Evolutionary conservation across 768 basidiomycete genomes (phyloP).

Genomic region (Brasilioporus rufonigricans): DNA sequence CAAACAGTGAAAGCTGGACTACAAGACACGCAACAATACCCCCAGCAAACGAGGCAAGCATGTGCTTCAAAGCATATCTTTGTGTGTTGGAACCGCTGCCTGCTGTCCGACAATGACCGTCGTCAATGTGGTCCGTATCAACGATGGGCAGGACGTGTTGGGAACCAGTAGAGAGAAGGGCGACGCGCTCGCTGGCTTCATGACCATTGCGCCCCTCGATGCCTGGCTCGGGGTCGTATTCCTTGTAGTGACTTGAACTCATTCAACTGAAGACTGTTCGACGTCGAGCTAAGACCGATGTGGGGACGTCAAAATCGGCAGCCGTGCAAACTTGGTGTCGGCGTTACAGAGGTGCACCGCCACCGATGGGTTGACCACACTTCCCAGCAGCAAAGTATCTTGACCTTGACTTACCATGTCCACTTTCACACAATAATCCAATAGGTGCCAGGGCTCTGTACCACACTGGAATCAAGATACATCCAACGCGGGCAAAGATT

Average conservation of each 20-base stretch:
- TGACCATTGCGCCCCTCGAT: constrained; percentile 1
- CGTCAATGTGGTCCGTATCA: constrained; percentile 8
- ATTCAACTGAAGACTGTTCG: not conserved
- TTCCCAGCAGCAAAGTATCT: too few relatives aligned
- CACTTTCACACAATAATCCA: too few relatives aligned
- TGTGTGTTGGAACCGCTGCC: constrained; percentile 16
- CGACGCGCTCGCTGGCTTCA: constrained; percentile 31
- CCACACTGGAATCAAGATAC: too few relatives aligned
- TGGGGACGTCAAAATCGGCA: too few relatives aligned
- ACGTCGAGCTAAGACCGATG: not conserved
- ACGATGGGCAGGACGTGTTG: constrained; percentile 9
- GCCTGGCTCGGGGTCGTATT: constrained; percentile 44
- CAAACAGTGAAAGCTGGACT: constrained; percentile 43
- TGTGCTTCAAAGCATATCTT: constrained; percentile 29
- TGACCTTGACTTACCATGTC: too few relatives aligned
- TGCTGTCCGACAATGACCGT: not conserved
- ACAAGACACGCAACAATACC: constrained; percentile 52
- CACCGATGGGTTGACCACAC: too few relatives aligned
- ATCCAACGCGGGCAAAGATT: too few relatives aligned
- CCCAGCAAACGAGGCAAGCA: constrained; percentile 50
- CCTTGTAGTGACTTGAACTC: constrained; percentile 16
- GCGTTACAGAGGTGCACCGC: not conserved
- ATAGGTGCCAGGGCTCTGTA: too few relatives aligned
- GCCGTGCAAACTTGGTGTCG: too few relatives aligned
- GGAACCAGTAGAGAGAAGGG: constrained; percentile 33